Conservation (phyloP, 2,329 filamentous ascomycete genomes). For the Hymenoscyphus fructigenus region DNA sequence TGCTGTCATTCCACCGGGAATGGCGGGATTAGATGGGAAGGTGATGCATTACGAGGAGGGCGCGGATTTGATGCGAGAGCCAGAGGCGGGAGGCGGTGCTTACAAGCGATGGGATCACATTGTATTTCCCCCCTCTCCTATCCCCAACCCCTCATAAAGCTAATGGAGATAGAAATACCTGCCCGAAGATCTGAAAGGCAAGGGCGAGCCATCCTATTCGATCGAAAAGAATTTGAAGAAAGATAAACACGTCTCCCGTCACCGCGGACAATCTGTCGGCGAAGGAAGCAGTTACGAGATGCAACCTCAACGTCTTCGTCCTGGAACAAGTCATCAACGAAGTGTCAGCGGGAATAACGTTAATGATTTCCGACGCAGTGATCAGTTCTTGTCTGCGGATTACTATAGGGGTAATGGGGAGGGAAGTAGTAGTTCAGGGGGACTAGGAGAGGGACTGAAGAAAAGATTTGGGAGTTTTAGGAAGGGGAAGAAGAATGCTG, state of each 20-base stretch:
- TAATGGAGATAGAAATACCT: constrained; percentile 58
- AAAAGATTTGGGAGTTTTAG: constrained; percentile 54
- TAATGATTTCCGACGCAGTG: constrained; percentile 8
- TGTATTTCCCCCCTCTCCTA: constrained; percentile 47
- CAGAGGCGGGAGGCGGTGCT: constrained; percentile 64
- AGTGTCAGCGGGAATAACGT: constrained; percentile 42
- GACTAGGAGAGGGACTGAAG: constrained; percentile 51
- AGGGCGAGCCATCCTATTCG: constrained; percentile 74
- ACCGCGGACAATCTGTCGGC: constrained; percentile 18
- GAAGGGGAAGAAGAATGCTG: constrained; percentile 36
- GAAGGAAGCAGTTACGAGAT: constrained; percentile 49
- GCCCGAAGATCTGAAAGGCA: constrained; percentile 77
- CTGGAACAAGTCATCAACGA: constrained; percentile 40
- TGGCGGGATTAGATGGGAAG: constrained; percentile 65
- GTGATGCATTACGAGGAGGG: constrained; percentile 80
- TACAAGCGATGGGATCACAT: constrained; percentile 75
- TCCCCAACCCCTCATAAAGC: not conserved
- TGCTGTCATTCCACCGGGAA: constrained; percentile 72
- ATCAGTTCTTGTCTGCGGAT: constrained; percentile 14
- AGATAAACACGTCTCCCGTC: constrained; percentile 41
- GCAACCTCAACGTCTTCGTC: constrained; percentile 38
- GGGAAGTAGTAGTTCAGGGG: not conserved
- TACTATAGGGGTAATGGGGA: constrained; percentile 10
- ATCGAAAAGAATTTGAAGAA: constrained; percentile 67
- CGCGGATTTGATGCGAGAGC: constrained; percentile 79